phyloP scores from a whole-genome alignment of 164 flowering plant species.

The Hamamelis virginiana region DNA sequence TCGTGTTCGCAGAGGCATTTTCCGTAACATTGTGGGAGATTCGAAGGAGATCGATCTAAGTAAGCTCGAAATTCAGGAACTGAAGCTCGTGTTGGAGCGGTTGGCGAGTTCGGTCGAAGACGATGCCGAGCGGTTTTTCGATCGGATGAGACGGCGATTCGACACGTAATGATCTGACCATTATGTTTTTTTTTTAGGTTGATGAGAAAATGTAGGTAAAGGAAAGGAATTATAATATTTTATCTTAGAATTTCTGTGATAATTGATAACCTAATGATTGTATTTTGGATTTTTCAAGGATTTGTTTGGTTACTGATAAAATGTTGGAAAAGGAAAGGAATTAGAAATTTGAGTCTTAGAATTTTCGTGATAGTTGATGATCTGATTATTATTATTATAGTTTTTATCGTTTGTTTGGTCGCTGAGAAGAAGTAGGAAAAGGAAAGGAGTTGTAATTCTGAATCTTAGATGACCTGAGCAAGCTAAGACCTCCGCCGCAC shows the following conservation, averaged over 20 bases:
- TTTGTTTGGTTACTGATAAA: background rate
- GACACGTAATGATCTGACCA: conserved; percentile 51
- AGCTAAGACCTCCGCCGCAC: background rate
- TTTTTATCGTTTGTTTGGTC: background rate
- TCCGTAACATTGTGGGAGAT: conserved; percentile 64
- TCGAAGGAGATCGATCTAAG: conserved; percentile 52
- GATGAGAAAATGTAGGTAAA: too few relatives aligned
- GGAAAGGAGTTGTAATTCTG: background rate
- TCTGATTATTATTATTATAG: background rate
- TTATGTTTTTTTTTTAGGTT: too few relatives aligned
- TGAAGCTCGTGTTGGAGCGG: conserved; percentile 64
- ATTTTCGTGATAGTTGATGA: background rate
- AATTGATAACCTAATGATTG: background rate
- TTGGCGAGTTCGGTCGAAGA: conserved; percentile 51
- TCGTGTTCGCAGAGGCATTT: conserved; percentile 74
- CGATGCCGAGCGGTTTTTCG: conserved; percentile 63
- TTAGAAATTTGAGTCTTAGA: background rate
- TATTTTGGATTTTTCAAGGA: background rate
- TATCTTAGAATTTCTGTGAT: too few relatives aligned
- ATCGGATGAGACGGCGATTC: conserved; percentile 67
- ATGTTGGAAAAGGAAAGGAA: background rate
- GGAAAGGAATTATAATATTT: too few relatives aligned
- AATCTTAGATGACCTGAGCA: background rate
- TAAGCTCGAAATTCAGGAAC: conserved; percentile 48
- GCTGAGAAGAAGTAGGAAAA: background rate